These are phyloP conservation scores for Neurospora sp. DNA, from an alignment of 495 filamentous ascomycete species.

Conservation along the genomic window DNA sequence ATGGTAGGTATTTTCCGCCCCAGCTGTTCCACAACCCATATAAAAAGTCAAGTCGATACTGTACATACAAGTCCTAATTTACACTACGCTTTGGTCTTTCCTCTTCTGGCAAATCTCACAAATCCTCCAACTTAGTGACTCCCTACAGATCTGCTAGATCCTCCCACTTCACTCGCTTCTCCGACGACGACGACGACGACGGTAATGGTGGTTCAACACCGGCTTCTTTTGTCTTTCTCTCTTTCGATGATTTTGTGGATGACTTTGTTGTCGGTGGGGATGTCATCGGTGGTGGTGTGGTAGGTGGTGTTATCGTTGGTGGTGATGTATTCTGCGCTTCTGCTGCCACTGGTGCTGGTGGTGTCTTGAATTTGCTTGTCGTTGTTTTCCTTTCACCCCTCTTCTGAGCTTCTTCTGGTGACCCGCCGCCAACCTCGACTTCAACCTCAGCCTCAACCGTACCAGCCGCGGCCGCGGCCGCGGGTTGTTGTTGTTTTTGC, in stretches of 20 bases:
- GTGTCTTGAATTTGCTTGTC: not conserved
- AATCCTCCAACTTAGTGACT: too few relatives aligned
- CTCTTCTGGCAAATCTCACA: too few relatives aligned
- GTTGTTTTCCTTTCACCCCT: not conserved
- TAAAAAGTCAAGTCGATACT: too few relatives aligned
- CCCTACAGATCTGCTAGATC: not conserved
- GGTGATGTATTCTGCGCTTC: not conserved
- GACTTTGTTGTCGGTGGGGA: not conserved
- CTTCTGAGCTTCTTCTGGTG: not conserved
- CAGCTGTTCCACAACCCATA: too few relatives aligned
- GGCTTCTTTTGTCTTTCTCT: not conserved
- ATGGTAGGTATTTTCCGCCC: too few relatives aligned
- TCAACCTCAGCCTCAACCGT: not conserved
- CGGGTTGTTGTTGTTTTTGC: not conserved
- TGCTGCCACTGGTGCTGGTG: not conserved
- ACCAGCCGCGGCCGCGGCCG: not conserved
- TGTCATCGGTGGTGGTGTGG: not conserved
- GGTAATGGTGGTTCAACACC: not conserved
- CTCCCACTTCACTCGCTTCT: not conserved
- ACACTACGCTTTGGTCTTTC: too few relatives aligned
- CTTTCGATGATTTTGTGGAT: not conserved
- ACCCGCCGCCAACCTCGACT: not conserved
- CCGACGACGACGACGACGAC: not conserved
- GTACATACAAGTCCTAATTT: too few relatives aligned
- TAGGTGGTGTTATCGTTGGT: not conserved